Percentiles rank a stretch among this genome's conserved stretches.
Conservation (phyloP, 1,139 yeast genomes). For the Suhomyces chickasaworum region DNA sequence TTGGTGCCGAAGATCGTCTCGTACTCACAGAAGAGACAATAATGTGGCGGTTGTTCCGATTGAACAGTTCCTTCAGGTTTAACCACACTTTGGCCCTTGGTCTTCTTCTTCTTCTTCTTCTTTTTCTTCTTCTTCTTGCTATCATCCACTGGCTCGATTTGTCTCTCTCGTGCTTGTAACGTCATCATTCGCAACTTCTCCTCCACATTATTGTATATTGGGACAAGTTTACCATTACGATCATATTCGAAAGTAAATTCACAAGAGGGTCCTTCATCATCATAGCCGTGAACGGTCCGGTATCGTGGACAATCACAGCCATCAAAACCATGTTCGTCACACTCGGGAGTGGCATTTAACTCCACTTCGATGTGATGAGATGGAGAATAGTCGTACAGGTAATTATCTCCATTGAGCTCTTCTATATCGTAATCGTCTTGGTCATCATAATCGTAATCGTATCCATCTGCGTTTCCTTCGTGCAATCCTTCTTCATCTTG, state of each 20-base stretch:
- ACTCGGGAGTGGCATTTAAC: conserved; percentile 36
- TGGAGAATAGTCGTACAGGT: conserved; percentile 30
- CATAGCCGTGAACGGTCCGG: conserved; percentile 17
- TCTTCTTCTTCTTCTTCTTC: conserved; percentile 17
- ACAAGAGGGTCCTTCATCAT: conserved; percentile 29
- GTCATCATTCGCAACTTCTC: conserved; percentile 39
- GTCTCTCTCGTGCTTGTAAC: conserved; percentile 18
- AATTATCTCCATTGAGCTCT: conserved; percentile 33
- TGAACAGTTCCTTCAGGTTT: background rate
- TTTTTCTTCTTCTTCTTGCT: conserved; percentile 28
- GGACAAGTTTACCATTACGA: conserved; percentile 44
- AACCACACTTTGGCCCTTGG: background rate
- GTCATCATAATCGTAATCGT: conserved; percentile 23
- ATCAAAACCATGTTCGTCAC: conserved; percentile 34
- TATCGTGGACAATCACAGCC: conserved; percentile 37
- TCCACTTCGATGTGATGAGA: conserved; percentile 48
- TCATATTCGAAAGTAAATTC: conserved; percentile 51
- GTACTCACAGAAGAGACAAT: conserved; percentile 64
- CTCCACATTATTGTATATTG: conserved; percentile 44
- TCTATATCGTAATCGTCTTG: conserved; percentile 45
- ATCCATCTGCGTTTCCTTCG: conserved; percentile 30
- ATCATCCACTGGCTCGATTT: conserved; percentile 10
- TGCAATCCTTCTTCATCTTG: conserved; percentile 45
- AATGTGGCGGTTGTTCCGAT: conserved; percentile 12
- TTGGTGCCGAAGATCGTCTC: conserved; percentile 57